A percentile compares a stretch with the other conserved stretches of the same genome.
phyloP scores from a whole-genome alignment of 2,329 filamentous ascomycete genomes.

The Aspergillus bombycis region DNA sequence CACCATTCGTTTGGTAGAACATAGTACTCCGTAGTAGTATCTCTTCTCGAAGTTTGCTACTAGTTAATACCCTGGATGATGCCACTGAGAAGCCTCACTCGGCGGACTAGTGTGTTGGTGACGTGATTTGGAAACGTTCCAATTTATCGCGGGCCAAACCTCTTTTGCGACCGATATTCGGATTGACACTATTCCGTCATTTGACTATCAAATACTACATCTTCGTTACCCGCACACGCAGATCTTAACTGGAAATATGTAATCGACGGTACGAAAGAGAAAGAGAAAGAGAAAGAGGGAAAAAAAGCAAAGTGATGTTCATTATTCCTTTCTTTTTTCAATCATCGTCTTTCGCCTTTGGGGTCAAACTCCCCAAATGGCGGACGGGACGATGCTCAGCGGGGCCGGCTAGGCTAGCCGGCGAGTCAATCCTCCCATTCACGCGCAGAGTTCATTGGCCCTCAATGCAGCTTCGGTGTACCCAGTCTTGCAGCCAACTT shows the following conservation, averaged over 20 bases:
- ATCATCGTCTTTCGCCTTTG: constrained; percentile 10
- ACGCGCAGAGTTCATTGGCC: constrained; percentile 20
- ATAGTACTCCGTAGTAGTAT: no score
- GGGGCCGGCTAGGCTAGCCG: constrained; percentile 27
- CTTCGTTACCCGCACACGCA: constrained; percentile 4
- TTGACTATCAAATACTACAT: constrained; percentile 5
- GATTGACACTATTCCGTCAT: constrained; percentile 10
- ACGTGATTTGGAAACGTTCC: neutral
- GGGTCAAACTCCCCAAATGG: constrained; percentile 22
- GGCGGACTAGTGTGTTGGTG: neutral
- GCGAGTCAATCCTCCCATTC: constrained; percentile 26
- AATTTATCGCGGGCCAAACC: neutral
- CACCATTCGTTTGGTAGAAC: constrained; percentile 12
- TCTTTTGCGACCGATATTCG: constrained; percentile 9
- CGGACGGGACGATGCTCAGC: constrained; percentile 26
- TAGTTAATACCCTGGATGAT: neutral
- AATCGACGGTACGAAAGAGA: constrained; percentile 10
- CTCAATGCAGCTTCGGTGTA: constrained; percentile 15
- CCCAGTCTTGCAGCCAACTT: constrained; percentile 17
- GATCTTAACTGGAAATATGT: constrained; percentile 18
- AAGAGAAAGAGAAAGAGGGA: constrained; percentile 2
- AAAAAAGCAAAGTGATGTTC: neutral
- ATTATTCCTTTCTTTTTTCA: constrained; percentile 8
- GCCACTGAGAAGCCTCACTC: neutral
- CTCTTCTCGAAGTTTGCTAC: constrained; percentile 13